Base-by-base conservation (phyloP, 345 rosid species). In the Capsella bursapastoris region DNA sequence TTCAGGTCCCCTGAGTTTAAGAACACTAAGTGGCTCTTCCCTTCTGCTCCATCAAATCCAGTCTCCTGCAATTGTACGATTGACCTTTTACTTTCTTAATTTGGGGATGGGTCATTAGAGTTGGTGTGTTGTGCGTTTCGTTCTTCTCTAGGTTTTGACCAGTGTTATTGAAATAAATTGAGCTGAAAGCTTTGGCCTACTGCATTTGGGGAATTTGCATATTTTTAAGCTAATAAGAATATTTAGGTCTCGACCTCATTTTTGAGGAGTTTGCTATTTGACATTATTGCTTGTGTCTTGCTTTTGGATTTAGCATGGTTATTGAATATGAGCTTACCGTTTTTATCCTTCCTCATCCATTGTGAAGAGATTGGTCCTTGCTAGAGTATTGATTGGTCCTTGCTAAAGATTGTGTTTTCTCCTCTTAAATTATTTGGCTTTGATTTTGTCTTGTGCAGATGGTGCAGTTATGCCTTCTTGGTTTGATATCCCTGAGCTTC, bases 401-500 rank as follows among this genome's bases (percentile, higher is more conserved):
- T 37, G 6, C 50, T 66, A 57, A 49, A 68, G 41, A 82, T 45
- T 69, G 50, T 57, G 27, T 0, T 41, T 57, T 76, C 3, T 25
- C 7, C 8, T 66, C 32, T 3, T 38, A 5, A 3, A 10, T 2
- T 59, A 5, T 38, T 59, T 60, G 65, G 49, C 7, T 41, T 25
- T 41, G 35, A 44, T 43, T 40, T 63, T 63, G 3, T 63, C 27
- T 73, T 67, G 53, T 79, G 81, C 72, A 93, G 98, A 87, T 84
- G 96, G 94, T 80, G 72, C 83, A 74, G 86, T 87, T 72, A 93
- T 93, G 96, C 96, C 97, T 59, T 90, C 97, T 37, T 93, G 98
- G 98, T 93, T 93, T 75, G 93, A 93, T 74, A 84, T 93, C 68
- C 90, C 76, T 45, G 93, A 93, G 90, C 88, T 93, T 67, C 97